Evolutionary conservation across 1,284 basidiomycete species (phyloP).

Genomic region (Heliocybe sulcata): DNA sequence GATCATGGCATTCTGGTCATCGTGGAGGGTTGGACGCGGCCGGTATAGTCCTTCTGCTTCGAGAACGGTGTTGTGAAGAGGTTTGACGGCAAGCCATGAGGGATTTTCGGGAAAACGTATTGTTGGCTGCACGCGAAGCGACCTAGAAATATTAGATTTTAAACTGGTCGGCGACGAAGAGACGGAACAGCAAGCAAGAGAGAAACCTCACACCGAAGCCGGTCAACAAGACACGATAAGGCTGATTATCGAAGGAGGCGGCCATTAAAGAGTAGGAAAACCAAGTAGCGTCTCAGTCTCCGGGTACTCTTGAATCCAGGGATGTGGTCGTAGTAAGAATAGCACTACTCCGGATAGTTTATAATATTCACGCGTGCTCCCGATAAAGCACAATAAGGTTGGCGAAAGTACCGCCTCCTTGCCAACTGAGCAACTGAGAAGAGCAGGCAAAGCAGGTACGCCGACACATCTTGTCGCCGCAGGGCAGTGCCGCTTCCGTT

Average conservation of each 20-base stretch:
- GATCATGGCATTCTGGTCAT: conserved; percentile 5
- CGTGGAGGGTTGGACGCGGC: neutral
- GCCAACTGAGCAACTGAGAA: neutral
- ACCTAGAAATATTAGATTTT: neutral
- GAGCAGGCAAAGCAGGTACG: neutral
- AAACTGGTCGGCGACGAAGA: neutral
- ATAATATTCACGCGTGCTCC: neutral
- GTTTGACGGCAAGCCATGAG: conserved; percentile 54
- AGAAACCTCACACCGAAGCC: neutral
- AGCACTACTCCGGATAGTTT: neutral
- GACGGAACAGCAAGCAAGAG: neutral
- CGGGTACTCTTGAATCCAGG: neutral
- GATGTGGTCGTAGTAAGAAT: neutral
- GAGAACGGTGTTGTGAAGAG: conserved; percentile 46
- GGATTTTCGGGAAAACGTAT: conserved; percentile 47
- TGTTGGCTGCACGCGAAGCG: conserved; percentile 37
- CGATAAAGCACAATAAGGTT: neutral
- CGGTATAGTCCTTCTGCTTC: conserved; percentile 26
- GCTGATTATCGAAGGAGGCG: conserved; percentile 10
- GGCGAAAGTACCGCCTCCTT: neutral
- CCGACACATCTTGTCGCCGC: conserved; percentile 8
- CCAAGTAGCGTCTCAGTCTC: neutral
- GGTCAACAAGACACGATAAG: conserved; percentile 1
- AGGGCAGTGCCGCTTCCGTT: neutral
- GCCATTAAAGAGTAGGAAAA: neutral